Evolutionary conservation across 768 basidiomycete genomes (phyloP).

Genomic region (Mrakia hoshinonis): DNA sequence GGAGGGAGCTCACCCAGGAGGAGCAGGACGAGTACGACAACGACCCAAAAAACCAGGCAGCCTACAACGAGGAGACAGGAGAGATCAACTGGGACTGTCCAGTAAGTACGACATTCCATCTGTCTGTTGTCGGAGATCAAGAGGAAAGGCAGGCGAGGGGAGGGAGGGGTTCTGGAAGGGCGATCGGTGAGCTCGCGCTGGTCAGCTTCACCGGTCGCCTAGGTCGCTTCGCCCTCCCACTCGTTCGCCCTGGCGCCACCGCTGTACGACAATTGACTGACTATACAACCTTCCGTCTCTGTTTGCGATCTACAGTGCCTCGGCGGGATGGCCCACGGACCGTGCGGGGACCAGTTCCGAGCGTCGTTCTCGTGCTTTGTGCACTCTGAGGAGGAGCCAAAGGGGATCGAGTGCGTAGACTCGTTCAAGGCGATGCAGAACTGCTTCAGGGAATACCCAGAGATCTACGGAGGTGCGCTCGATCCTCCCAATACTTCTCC

Average conservation of each 20-base stretch:
- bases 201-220: neutral
- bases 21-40: neutral
- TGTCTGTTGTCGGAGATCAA: too few species aligned
- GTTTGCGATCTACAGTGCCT: constrained; percentile 51
- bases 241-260: neutral
- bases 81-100: constrained; percentile 99
- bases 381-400: constrained; percentile 85
- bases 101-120: constrained; percentile 32
- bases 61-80: constrained; percentile 91
- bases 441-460: constrained; percentile 92
- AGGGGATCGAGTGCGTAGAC: constrained; percentile 95
- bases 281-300: neutral
- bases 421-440: constrained; percentile 96
- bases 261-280: neutral
- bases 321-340: constrained; percentile 88
- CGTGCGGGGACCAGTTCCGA: constrained; percentile 85
- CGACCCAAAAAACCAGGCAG: constrained; percentile 36
- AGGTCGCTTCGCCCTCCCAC: neutral
- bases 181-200: too few species aligned
- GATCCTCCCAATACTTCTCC: neutral
- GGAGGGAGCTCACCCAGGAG: constrained; percentile 2
- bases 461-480: constrained; percentile 79
- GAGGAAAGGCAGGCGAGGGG: neutral
- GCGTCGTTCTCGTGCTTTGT: constrained; percentile 97
- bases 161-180: too few species aligned